phyloP scores from a whole-genome alignment of 1,139 yeast species.

The Ogataea hybrid region DNA sequence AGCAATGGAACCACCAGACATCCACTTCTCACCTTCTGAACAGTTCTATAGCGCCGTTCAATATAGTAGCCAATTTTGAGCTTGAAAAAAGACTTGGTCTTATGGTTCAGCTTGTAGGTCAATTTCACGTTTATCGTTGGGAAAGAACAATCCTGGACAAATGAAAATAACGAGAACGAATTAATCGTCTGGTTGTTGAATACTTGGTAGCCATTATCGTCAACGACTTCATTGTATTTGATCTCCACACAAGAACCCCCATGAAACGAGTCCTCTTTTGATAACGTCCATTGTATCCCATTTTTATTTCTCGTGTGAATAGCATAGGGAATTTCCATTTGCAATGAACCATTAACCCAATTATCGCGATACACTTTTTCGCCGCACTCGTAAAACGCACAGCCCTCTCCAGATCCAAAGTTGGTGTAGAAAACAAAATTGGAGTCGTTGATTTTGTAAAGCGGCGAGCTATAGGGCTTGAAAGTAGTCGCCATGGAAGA shows the following conservation, averaged over 20 bases:
- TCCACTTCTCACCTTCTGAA: constrained; percentile 21
- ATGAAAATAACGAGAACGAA: constrained; percentile 24
- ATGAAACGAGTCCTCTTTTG: constrained; percentile 29
- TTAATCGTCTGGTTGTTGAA: constrained; percentile 20
- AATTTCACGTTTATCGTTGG: constrained; percentile 27
- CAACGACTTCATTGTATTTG: constrained; percentile 17
- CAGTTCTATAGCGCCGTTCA: constrained; percentile 30
- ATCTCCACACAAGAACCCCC: constrained; percentile 34
- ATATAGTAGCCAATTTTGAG: constrained; percentile 31
- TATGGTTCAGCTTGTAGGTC: constrained; percentile 28
- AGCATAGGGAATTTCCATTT: constrained; percentile 30
- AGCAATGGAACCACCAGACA: constrained; percentile 20
- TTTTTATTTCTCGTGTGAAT: constrained; percentile 18
- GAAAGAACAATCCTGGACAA: constrained; percentile 28
- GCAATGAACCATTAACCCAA: constrained; percentile 38
- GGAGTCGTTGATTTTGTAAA: constrained; percentile 20
- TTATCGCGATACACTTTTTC: constrained; percentile 23
- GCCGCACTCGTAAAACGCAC: constrained; percentile 31
- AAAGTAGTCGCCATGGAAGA: constrained; percentile 18
- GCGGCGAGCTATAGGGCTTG: constrained; percentile 20
- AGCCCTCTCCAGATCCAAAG: constrained; percentile 38
- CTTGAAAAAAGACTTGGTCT: constrained; percentile 23
- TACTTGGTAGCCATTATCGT: constrained; percentile 18
- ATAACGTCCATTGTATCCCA: constrained; percentile 25
- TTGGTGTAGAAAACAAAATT: constrained; percentile 36